These are phyloP conservation scores for Picocystis sp. DNA, from an alignment of 163 green algal genomes.

Conservation along the genomic window DNA sequence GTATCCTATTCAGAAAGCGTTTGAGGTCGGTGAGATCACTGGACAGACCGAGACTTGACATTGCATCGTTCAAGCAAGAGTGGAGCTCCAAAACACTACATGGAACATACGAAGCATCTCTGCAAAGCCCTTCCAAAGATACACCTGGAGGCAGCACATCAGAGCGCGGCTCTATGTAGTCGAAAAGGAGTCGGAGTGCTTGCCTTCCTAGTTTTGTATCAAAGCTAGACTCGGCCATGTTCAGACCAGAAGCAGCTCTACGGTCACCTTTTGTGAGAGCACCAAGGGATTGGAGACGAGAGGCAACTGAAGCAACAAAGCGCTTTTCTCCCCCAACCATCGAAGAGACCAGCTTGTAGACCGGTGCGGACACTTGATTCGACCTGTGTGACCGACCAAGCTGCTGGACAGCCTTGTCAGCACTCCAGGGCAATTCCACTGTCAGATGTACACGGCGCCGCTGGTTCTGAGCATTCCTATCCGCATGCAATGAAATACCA, in stretches of 20 bases:
- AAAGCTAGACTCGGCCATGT: constrained; percentile 58
- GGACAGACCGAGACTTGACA: not conserved
- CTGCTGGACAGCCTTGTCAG: constrained; percentile 89
- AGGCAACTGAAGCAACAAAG: constrained; percentile 70
- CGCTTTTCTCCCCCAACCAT: constrained; percentile 64
- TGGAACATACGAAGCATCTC: not conserved
- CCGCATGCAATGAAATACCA: constrained; percentile 60
- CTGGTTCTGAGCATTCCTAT: constrained; percentile 37
- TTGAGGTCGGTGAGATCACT: constrained; percentile 12
- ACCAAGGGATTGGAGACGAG: constrained; percentile 67
- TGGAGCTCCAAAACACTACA: not conserved
- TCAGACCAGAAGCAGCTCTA: constrained; percentile 42
- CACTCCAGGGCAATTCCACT: constrained; percentile 77
- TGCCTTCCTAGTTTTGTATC: constrained; percentile 46
- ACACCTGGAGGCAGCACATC: constrained; percentile 6
- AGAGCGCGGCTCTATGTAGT: constrained; percentile 3
- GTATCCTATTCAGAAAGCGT: constrained; percentile 8
- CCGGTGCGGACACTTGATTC: constrained; percentile 53
- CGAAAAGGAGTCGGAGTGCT: constrained; percentile 10
- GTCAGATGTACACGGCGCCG: constrained; percentile 62
- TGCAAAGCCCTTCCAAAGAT: not conserved
- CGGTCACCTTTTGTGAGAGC: constrained; percentile 76
- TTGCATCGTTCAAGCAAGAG: not conserved
- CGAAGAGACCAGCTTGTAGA: constrained; percentile 63
- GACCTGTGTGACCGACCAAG: constrained; percentile 72